phyloP scores from a whole-genome alignment of 768 basidiomycete species.

The Suillus americanus region DNA sequence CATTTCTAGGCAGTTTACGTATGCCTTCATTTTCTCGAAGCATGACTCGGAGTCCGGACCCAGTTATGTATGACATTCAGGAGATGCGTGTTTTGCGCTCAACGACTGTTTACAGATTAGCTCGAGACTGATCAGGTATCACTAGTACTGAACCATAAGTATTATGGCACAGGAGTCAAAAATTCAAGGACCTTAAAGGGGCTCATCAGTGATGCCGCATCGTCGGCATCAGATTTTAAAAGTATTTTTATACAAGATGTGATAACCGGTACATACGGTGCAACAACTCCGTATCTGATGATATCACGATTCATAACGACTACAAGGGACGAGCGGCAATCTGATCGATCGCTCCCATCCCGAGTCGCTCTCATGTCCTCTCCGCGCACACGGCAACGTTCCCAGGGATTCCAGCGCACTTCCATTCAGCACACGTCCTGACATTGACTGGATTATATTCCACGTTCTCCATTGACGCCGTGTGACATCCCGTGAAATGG shows the following conservation, averaged over 20 bases:
- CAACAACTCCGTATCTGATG: background rate
- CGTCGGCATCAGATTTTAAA: constrained; percentile 2
- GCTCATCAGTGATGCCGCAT: background rate
- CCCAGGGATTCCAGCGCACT: background rate
- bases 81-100: background rate
- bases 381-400: background rate
- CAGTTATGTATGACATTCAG: background rate
- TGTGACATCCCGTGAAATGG: background rate
- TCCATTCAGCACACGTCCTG: constrained; percentile 2
- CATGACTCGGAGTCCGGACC: background rate
- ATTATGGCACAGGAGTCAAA: no score
- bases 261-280: constrained; percentile 1
- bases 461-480: constrained; percentile 4
- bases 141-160: no score
- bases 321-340: background rate
- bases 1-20: background rate
- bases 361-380: background rate
- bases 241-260: background rate
- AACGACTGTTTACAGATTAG: background rate
- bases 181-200: background rate
- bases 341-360: background rate
- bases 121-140: background rate
- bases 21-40: background rate
- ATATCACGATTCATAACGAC: constrained; percentile 1
- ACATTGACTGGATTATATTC: no score